Evolutionary conservation across 305 asterid genomes (phyloP).

Genomic region (Fraxinus paxiana): DNA sequence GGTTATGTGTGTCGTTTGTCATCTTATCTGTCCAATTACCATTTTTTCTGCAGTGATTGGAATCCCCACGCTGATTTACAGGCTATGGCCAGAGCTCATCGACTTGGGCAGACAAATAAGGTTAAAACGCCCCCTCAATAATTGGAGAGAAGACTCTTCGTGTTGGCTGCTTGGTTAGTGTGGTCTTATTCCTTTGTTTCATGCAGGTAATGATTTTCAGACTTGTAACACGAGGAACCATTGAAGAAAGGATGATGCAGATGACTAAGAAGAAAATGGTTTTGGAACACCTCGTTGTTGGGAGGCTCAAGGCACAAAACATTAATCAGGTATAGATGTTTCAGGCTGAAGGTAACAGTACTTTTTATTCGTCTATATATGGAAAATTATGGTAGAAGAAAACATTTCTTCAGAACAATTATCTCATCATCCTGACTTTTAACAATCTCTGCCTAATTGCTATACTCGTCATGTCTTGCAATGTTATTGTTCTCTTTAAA

Average conservation of each 20-base stretch:
- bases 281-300: constrained; percentile 93
- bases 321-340: constrained; percentile 72
- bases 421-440: not conserved
- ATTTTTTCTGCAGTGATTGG: constrained; percentile 69
- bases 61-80: constrained; percentile 98
- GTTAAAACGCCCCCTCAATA: constrained; percentile 29
- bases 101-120: constrained; percentile 98
- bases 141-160: constrained; percentile 23
- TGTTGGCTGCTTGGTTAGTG: constrained; percentile 18
- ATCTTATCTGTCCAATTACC: not conserved
- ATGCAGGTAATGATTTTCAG: constrained; percentile 92
- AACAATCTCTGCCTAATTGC: not conserved
- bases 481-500: constrained; percentile 1
- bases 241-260: constrained; percentile 99
- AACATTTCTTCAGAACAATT: not conserved
- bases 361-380: not conserved
- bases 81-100: constrained; percentile 99
- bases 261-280: constrained; percentile 97
- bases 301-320: constrained; percentile 78
- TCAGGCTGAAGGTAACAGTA: not conserved
- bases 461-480: not conserved
- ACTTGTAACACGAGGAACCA: constrained; percentile 75
- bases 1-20: not conserved
- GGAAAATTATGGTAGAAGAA: not conserved
- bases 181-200: constrained; percentile 19